Percentiles rank a stretch among this genome's conserved stretches.
These are phyloP conservation scores for Monosporozyma servazzii DNA, from an alignment of 805 yeast species.

Conservation along the genomic window DNA sequence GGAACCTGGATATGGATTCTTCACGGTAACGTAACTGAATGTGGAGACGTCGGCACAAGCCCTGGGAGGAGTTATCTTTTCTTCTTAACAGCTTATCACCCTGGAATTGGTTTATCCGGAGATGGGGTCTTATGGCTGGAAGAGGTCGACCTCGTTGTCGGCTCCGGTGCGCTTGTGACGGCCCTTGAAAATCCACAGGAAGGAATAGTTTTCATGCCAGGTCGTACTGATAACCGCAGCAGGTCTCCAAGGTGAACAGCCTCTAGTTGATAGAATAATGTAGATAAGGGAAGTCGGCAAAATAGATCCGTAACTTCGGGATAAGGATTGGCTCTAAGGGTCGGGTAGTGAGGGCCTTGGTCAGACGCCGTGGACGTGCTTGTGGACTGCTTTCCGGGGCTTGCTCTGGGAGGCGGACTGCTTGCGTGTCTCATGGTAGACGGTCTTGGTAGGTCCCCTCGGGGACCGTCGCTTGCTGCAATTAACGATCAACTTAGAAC, in stretches of 20 bases:
- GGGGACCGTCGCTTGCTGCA: slow-evolving; percentile 26
- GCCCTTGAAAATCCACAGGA: slow-evolving; percentile 36
- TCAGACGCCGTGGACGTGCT: slow-evolving; percentile 29
- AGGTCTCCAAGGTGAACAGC: slow-evolving; percentile 40
- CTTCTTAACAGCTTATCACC: slow-evolving; percentile 36
- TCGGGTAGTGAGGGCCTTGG: slow-evolving; percentile 33
- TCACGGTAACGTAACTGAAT: slow-evolving; percentile 36
- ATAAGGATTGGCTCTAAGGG: slow-evolving; percentile 37
- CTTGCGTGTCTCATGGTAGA: slow-evolving; percentile 22
- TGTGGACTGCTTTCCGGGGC: slow-evolving; percentile 22
- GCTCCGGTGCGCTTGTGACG: slow-evolving; percentile 36
- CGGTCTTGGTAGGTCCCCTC: slow-evolving; percentile 24
- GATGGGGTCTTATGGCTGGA: slow-evolving; percentile 34
- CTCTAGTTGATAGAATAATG: slow-evolving; percentile 38
- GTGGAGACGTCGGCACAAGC: slow-evolving; percentile 27
- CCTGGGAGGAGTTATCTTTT: slow-evolving; percentile 38
- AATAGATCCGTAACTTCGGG: slow-evolving; percentile 37
- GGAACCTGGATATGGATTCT: slow-evolving; percentile 37
- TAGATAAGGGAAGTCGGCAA: slow-evolving; percentile 39
- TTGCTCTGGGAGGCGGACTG: slow-evolving; percentile 22
- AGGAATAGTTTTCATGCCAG: slow-evolving; percentile 34
- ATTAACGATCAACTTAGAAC: slow-evolving; percentile 25
- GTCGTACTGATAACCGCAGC: slow-evolving; percentile 39
- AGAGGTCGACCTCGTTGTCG: slow-evolving; percentile 32
- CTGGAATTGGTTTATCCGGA: slow-evolving; percentile 36